Base-by-base conservation (phyloP, 306 rosid genomes). In the Citrullus mucosospermus region DNA sequence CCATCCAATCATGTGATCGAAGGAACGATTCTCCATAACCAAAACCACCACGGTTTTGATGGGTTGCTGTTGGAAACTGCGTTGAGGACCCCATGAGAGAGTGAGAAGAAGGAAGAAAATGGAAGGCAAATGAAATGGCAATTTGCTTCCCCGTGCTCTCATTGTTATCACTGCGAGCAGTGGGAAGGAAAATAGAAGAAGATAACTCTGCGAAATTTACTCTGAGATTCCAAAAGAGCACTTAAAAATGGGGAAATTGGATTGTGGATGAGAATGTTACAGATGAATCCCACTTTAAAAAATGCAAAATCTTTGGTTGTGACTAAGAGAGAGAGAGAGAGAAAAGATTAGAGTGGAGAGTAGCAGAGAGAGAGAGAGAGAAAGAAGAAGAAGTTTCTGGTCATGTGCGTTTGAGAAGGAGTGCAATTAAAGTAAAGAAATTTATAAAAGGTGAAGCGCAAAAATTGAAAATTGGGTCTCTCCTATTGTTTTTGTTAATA, bases 1-100 rank as follows among this genome's bases (percentile, higher is more conserved):
- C 99, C 99, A 96, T 6, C 98, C 98, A 5, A 91, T 82, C 87
- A 93, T 90, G 84, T 92, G 99, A 82, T 96, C 99, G 79, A 96
- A 96, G 53, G 99, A 96, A 80, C 99, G 86, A 61, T 96, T 96
- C 77, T 96, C 99, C 99, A 96, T 85, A 2, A 96, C 93, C 86
- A 96, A 80, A 85, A 92, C 97, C 60, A 96, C 99, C 65, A 92
- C 74, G 22, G 83, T 96, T 83, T 96, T 91, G 84, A 96, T 96
- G 43, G 98, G 97, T 4, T 78, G 78, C 55, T 88, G 89, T 75
- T 86, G 88, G 16, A 36, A 87, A 80, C 82, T 53, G 61, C 70
- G 76, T 17, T 74, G 80, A 58, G 80, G 81, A 74, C 84, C 69
- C 81, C 78, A 78, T 82, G 93, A 88, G 0, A 87, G 79, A 39